A percentile compares a stretch with the other conserved stretches of the same genome.
phyloP scores from a whole-genome alignment of 495 filamentous ascomycete genomes.

The Lepraria neglecta region DNA sequence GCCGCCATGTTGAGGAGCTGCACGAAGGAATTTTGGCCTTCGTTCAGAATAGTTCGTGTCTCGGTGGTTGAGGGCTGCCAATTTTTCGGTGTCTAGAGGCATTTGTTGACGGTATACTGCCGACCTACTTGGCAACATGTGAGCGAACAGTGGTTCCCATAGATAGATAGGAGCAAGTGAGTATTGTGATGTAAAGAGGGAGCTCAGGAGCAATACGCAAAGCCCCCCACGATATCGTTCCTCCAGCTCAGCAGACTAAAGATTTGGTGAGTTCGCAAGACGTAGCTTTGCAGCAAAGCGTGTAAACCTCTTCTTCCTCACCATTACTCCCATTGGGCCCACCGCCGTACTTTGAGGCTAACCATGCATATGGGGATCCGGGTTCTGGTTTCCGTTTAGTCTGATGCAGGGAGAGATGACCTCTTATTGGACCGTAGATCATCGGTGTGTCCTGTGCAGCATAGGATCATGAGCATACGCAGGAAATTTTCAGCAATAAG shows the following conservation, averaged over 20 bases:
- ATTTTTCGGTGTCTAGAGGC: too few relatives aligned
- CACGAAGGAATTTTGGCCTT: not conserved
- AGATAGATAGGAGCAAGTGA: too few relatives aligned
- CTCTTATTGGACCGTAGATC: conserved; percentile 13
- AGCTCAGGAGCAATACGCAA: too few relatives aligned
- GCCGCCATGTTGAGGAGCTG: not conserved
- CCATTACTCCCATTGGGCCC: not conserved
- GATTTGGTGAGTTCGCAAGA: not conserved
- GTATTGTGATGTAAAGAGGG: too few relatives aligned
- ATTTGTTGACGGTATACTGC: too few relatives aligned
- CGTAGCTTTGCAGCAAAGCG: not conserved
- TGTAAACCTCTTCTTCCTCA: not conserved
- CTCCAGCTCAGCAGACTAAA: too few relatives aligned
- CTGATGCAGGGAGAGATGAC: conserved; percentile 1
- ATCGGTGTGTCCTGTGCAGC: not conserved
- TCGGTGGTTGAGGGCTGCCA: too few relatives aligned
- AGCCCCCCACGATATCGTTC: not conserved
- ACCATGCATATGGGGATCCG: conserved; percentile 7
- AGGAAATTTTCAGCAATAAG: not conserved
- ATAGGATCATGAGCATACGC: not conserved
- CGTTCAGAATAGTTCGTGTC: not conserved
- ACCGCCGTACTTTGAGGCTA: not conserved
- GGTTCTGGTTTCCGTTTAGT: conserved; percentile 1
- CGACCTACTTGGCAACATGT: too few relatives aligned
- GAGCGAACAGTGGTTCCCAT: too few relatives aligned